Conservation (phyloP, 768 basidiomycete species). For the Candolleomyces aberdarensis region DNA sequence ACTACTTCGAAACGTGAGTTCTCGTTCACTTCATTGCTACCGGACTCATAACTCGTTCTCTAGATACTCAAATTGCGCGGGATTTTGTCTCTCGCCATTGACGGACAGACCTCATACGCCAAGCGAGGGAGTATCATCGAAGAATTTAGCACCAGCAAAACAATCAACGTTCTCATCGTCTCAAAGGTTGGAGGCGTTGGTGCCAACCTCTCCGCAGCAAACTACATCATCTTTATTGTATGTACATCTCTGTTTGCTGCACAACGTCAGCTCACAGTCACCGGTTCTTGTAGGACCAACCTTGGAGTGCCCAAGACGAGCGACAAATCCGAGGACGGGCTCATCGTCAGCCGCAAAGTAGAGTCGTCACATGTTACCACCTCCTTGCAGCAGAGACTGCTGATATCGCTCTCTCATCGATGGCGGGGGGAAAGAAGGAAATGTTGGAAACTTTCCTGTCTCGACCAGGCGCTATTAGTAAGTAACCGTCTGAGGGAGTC, state of each 20-base stretch:
- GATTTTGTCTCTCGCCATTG: slow-evolving; percentile 7
- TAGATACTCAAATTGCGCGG: not conserved
- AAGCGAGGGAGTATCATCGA: slow-evolving; percentile 12
- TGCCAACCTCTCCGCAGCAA: slow-evolving; percentile 19
- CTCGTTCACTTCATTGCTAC: no score
- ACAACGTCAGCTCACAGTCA: not conserved
- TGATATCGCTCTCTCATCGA: slow-evolving; percentile 18
- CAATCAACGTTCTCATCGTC: slow-evolving; percentile 15
- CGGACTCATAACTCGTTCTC: no score
- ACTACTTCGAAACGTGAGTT: slow-evolving; percentile 17
- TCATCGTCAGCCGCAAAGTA: not conserved
- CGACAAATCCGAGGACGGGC: not conserved
- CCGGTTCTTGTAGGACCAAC: slow-evolving; percentile 7
- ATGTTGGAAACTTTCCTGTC: slow-evolving; percentile 21
- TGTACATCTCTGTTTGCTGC: slow-evolving; percentile 1
- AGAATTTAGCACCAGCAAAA: slow-evolving; percentile 5
- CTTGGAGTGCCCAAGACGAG: slow-evolving; percentile 4
- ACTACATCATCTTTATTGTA: slow-evolving; percentile 21
- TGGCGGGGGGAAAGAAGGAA: slow-evolving; percentile 20
- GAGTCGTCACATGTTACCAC: slow-evolving; percentile 11
- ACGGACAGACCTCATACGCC: slow-evolving; percentile 11
- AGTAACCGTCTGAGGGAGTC: no score
- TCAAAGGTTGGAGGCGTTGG: slow-evolving; percentile 20
- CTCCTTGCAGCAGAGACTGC: slow-evolving; percentile 19
- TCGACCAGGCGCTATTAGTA: not conserved